Percentiles rank a stretch among this genome's conserved stretches.
Conservation (phyloP, 108 stramenopile species). For the Cylindrotheca fusiformis region DNA sequence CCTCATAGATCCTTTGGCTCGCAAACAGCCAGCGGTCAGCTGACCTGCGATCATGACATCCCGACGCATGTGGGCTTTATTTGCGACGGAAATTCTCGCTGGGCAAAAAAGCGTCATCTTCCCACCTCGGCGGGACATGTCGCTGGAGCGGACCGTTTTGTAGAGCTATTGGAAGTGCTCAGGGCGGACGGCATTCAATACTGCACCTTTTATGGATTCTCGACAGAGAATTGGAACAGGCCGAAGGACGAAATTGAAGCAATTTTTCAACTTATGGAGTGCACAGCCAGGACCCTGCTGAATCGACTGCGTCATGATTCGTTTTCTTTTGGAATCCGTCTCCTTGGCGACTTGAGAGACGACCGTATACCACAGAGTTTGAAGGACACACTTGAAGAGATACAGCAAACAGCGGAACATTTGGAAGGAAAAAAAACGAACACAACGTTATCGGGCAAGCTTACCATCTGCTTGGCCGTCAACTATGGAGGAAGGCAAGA, state of each 20-base stretch:
- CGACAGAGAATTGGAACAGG: constrained; percentile 92
- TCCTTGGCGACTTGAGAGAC: constrained; percentile 73
- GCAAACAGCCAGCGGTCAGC: too few species aligned
- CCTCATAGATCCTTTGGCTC: too few species aligned
- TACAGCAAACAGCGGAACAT: constrained; percentile 6
- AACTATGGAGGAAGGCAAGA: constrained; percentile 91
- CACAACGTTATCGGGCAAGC: background rate
- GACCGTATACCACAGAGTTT: constrained; percentile 57
- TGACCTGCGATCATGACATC: too few species aligned
- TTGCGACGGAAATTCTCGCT: constrained; percentile 82
- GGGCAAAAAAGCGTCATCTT: constrained; percentile 48
- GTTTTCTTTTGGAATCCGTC: constrained; percentile 47
- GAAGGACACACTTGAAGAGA: constrained; percentile 28
- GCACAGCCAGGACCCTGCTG: constrained; percentile 17
- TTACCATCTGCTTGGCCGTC: constrained; percentile 83
- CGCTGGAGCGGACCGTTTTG: constrained; percentile 55
- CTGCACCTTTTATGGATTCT: constrained; percentile 87
- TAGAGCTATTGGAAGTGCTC: constrained; percentile 39
- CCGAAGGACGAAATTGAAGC: constrained; percentile 53
- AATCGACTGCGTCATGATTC: background rate
- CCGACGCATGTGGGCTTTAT: constrained; percentile 77
- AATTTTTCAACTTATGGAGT: constrained; percentile 63
- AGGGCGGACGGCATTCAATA: constrained; percentile 30
- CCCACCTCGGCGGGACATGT: constrained; percentile 49
- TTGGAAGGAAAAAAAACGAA: too few species aligned